Base-by-base conservation (phyloP, 352 stramenopile genomes). In the Bremia lactucae region DNA sequence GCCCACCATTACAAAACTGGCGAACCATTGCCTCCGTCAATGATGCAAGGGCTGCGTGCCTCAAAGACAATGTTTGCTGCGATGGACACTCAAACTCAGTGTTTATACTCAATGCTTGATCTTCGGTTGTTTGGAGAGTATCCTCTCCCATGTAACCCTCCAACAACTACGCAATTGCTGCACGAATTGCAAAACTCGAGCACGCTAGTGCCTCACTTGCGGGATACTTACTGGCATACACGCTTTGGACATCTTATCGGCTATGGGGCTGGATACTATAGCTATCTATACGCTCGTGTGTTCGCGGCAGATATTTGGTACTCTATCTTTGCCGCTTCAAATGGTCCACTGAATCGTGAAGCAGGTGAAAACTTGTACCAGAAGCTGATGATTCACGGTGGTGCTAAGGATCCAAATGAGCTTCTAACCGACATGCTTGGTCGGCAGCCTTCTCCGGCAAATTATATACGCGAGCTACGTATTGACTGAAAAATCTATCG, bases 251-350 rank as follows among this genome's bases (percentile, higher is more conserved):
- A 96, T 46, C 76, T 96, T 44, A 72, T 92, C 23, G 74, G 77
- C n/a, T 96, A 96, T 21, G 86, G 83, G 6, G 83, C 83, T 6
- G 83, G 83, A 9, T 96, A 96, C 51, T 96, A 96, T 61, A 88
- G 80, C 48, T 96, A 96, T 41, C 45, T 96, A 36, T 95, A 95
- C 46, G 80, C 83, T 8, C 81, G 81, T 16, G 81, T 95, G 42
- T 95, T 95, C 50, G 84, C 83, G 9, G 81, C 83, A 16, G 72
- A 85, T 49, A 90, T 96, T 31, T 96, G 86, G 86, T 60, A 83
- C 22, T 42, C 62, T 6, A 61, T 64, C 37, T 95, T 96, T 57
- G 46, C 48, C 3, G 63, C 84, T 5, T 31, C 61, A 13, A 18
- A 64, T 15, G 47, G 57, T 25, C 83, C 83, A 5, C 61, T 94